phyloP scores from a whole-genome alignment of 2,329 filamentous ascomycete genomes.

The Cladosporium sphaerospermum region DNA sequence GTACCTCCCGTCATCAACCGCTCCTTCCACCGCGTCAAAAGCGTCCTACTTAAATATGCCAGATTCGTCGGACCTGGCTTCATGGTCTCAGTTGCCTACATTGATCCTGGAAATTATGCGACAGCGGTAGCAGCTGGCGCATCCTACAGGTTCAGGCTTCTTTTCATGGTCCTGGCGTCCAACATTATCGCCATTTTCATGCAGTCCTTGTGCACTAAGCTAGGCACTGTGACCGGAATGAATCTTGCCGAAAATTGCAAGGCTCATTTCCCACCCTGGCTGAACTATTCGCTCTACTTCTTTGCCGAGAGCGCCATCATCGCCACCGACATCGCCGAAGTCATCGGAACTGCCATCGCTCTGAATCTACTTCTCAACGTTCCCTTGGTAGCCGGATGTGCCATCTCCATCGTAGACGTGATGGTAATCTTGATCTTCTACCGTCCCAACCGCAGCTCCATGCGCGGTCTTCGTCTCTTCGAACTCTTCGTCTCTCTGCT shows the following conservation, averaged over 20 bases:
- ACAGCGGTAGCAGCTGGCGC: constrained; percentile 65
- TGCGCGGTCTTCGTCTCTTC: constrained; percentile 56
- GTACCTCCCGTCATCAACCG: background rate
- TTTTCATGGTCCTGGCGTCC: constrained; percentile 63
- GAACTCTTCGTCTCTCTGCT: constrained; percentile 58
- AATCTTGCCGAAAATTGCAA: constrained; percentile 46
- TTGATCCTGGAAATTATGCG: constrained; percentile 57
- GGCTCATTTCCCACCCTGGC: constrained; percentile 46
- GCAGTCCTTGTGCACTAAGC: constrained; percentile 59
- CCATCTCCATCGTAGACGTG: constrained; percentile 62
- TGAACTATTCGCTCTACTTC: constrained; percentile 49
- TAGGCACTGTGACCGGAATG: constrained; percentile 46
- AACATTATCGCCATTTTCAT: constrained; percentile 67
- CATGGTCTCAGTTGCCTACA: constrained; percentile 49
- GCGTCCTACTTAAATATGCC: constrained; percentile 41
- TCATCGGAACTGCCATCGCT: constrained; percentile 65
- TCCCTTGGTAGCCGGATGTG: constrained; percentile 62
- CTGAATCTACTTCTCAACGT: constrained; percentile 60
- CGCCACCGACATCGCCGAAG: constrained; percentile 55
- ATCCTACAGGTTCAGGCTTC: constrained; percentile 56
- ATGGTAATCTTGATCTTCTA: constrained; percentile 64
- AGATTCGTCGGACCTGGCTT: constrained; percentile 62
- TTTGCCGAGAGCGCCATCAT: constrained; percentile 53
- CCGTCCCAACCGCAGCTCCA: constrained; percentile 48
- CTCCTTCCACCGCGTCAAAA: constrained; percentile 3